Evolutionary conservation across 192 early-diverging fungal genomes (phyloP), one percentile per base, ranked within the genome.

Genomic region (Coemansia pectinata): DNA sequence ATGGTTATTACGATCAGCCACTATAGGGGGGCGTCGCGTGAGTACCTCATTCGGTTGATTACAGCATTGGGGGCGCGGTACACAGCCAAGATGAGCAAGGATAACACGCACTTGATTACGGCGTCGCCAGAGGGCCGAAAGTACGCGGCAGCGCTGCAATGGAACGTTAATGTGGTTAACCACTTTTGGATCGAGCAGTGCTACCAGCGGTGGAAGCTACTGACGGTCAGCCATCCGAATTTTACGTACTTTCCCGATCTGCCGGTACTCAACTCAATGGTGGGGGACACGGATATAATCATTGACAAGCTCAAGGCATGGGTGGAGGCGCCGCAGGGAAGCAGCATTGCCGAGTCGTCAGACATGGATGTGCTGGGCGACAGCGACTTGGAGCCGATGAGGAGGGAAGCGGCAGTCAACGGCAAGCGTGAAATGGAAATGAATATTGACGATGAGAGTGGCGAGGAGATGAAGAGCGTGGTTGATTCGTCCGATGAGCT

Each of bases 101-200:
- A 81, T 14, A 93, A 90, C 34, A 95, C 93, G 1, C 93, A 94
- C 73, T 67, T 95, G 53, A 87, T 95, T 1, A 91, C 91, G 31
- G 86, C 88, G 60, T 70, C 72, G 86, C 81, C 77, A 2, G 73
- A 67, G 9, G 91, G 93, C 17, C 81, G 84, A 53, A 96, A 96
- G 71, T 91, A 86, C 66, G 62, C 66, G 39, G 74, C 72, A 44
- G 93, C 89, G 1, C 60, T 85, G 12, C 80, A 88, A 47, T 91
- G 91, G 87, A 87, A 90, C 50, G 70, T 92, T 7, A 75, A 88
- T 23, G 75, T 92, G 5, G 85, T 94, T 7, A 95, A 96, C 74
- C 94, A 96, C 76, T 52, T 94, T 17, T 96, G 94, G 94, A 63
- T 96, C 0, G 94, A 96, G 79, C 90, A 90, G 33, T 85, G 88